Evolutionary conservation across 768 basidiomycete species (phyloP).

Genomic region (Tylopilus rubrobrunneus): DNA sequence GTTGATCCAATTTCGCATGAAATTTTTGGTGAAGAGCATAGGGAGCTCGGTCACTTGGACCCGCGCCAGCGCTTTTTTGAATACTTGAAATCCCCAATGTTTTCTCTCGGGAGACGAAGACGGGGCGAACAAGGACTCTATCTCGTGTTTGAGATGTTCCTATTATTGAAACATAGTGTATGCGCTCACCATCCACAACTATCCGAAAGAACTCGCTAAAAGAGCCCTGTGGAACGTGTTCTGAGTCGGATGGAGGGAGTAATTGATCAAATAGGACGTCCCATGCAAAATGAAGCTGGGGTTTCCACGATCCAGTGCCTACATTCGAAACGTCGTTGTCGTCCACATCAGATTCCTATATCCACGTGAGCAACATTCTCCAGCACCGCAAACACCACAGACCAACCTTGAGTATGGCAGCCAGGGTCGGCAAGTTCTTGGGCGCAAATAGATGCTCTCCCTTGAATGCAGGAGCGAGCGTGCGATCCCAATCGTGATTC

Average conservation of each 20-base stretch:
- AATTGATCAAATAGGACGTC: constrained; percentile 74
- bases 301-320: constrained; percentile 69
- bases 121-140: constrained; percentile 84
- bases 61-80: constrained; percentile 72
- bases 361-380: constrained; percentile 6
- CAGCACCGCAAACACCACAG: background rate
- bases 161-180: background rate
- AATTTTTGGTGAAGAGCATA: constrained; percentile 89
- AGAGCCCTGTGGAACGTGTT: constrained; percentile 43
- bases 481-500: constrained; percentile 60
- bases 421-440: constrained; percentile 69
- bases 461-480: constrained; percentile 75
- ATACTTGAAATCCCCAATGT: constrained; percentile 94
- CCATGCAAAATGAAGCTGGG: constrained; percentile 93
- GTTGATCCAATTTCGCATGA: constrained; percentile 97
- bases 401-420: constrained; percentile 74
- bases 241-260: constrained; percentile 45
- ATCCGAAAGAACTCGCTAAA: constrained; percentile 91
- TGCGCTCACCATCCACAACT: constrained; percentile 78
- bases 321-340: constrained; percentile 52
- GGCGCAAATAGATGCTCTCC: constrained; percentile 61
- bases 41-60: constrained; percentile 65
- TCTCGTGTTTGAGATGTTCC: background rate
- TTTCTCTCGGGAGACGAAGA: constrained; percentile 85
- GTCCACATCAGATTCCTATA: constrained; percentile 55